Percentiles rank a stretch among this genome's conserved stretches.
Conservation (phyloP, 2,329 filamentous ascomycete species). For the Simplicillium aogashimaense region DNA sequence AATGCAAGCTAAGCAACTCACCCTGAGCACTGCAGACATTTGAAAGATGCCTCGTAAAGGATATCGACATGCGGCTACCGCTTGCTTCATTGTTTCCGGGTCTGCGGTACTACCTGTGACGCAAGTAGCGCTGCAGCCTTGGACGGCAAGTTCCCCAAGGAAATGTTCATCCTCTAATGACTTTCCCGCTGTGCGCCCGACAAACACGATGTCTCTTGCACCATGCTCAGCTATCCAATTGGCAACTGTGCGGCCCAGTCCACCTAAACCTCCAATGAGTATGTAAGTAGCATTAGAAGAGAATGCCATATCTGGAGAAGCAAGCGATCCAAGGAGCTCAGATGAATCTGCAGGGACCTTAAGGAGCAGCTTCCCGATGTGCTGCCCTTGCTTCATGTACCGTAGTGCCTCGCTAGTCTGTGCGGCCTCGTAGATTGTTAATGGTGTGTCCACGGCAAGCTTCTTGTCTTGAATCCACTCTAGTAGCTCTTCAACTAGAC, state of each 20-base stretch:
- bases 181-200: slow-evolving; percentile 22
- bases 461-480: no score
- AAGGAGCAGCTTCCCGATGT: no score
- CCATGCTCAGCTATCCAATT: slow-evolving; percentile 30
- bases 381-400: no score
- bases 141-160: slow-evolving; percentile 7
- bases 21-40: slow-evolving; percentile 14
- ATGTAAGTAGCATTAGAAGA: slow-evolving; percentile 22
- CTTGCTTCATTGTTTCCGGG: slow-evolving; percentile 11
- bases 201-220: slow-evolving; percentile 31
- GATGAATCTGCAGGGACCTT: no score
- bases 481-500: no score
- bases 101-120: background rate
- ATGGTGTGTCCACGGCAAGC: no score
- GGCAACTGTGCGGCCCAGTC: slow-evolving; percentile 34
- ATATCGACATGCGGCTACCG: slow-evolving; percentile 4
- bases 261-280: slow-evolving; percentile 37
- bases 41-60: slow-evolving; percentile 8
- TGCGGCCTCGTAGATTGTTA: no score
- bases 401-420: no score
- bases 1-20: slow-evolving; percentile 24
- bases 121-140: slow-evolving; percentile 10
- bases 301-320: no score
- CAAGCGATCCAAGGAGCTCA: no score
- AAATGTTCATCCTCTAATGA: slow-evolving; percentile 1